Evolutionary conservation across 2,329 filamentous ascomycete species (phyloP).

Genomic region (Venturia effusa): DNA sequence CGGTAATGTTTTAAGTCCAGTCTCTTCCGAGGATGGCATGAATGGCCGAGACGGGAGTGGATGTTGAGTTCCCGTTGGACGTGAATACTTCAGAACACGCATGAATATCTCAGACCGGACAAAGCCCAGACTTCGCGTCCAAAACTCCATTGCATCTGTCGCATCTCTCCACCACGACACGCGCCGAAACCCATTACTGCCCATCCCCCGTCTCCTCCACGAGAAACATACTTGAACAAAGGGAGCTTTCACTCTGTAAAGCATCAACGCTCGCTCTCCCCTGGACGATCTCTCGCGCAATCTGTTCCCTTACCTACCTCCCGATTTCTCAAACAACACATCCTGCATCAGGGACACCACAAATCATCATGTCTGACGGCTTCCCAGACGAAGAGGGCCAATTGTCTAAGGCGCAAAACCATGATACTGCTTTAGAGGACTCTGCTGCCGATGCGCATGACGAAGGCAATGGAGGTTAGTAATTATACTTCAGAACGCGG

Average conservation of each 20-base stretch:
- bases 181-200: background rate
- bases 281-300: background rate
- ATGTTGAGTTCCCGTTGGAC: background rate
- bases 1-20: background rate
- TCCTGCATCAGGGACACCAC: background rate
- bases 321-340: background rate
- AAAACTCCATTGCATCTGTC: background rate
- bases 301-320: background rate
- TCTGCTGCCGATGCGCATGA: background rate
- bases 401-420: background rate
- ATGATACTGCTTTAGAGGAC: background rate
- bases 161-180: background rate
- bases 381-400: background rate
- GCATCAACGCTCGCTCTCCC: background rate
- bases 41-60: background rate
- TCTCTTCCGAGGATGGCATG: background rate
- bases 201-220: background rate
- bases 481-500: background rate
- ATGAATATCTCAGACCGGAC: background rate
- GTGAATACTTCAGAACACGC: background rate
- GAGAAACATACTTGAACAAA: background rate
- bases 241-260: background rate
- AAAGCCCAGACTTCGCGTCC: background rate
- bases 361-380: background rate
- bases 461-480: conserved; percentile 1